Evolutionary conservation across 192 early-diverging fungal species (phyloP), one percentile per base, ranked within the genome.

Genomic region (Piromyces sp.): DNA sequence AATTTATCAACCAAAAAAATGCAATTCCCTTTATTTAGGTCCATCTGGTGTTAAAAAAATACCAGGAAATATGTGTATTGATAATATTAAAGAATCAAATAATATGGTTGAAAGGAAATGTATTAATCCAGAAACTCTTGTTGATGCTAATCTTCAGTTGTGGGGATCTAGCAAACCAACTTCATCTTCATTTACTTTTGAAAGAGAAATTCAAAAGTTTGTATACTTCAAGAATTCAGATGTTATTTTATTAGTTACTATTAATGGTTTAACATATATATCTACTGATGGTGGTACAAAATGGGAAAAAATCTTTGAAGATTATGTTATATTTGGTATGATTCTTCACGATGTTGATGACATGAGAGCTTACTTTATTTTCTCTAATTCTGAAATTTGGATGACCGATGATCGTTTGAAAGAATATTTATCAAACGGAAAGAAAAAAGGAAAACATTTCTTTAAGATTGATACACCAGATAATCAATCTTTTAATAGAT

Each of bases 301-400:
- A 68, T 68, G 51, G 51, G 51, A 68, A 68, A 68, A 26, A 68
- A 68, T 68, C 0, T 68, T 68, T 68, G 86, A 88, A 26, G 85
- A 91, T 26, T 87, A 87, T 30, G 81, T 68, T 5, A 83, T 95
- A 29, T 79, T 87, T 5, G 88, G 87, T 22, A 85, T 97, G 82
- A 87, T 87, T 26, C 85, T 91, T 33, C 95, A 98, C 85, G 92
- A 92, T 51, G 92, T 91, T 79, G 89, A 93, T 80, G 81, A 89
- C 40, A 82, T 88, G 30, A 88, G 93, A 29, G 93, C 90, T 14
- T 87, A 86, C 83, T 82, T 88, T 29, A 86, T 88, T 30, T 86
- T 83, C 17, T 82, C 80, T 26, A 84, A 58, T 42, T 84, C 84
- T 82, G 33, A 80, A 16, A 37, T 87, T 29, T 87, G 84, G 82